phyloP scores from a whole-genome alignment of 163 green algal species.

The Trebouxia gelatinosa region DNA sequence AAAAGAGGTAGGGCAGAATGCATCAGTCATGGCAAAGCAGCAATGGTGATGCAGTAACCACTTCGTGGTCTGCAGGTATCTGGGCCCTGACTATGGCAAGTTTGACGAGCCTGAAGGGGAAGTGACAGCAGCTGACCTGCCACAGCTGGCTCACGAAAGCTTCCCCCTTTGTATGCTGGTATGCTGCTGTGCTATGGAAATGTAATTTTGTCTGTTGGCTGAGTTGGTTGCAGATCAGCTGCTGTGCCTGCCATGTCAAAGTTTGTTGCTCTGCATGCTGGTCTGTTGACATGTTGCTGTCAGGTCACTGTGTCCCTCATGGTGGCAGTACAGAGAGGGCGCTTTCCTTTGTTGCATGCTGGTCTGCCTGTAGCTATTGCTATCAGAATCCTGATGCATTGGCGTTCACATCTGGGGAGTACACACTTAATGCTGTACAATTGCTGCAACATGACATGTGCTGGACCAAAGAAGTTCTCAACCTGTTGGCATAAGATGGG shows the following conservation, averaged over 20 bases:
- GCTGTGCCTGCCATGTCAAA: not conserved
- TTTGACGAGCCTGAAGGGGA: constrained; percentile 37
- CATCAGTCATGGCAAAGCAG: too few relatives aligned
- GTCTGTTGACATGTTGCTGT: not conserved
- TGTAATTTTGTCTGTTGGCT: not conserved
- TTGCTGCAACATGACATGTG: not conserved
- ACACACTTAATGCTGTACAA: not conserved
- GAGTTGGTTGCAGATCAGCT: not conserved
- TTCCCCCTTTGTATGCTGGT: constrained; percentile 95
- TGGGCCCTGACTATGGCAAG: constrained; percentile 61
- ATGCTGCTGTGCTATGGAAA: not conserved
- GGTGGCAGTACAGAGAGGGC: too few relatives aligned
- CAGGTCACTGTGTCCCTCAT: too few relatives aligned
- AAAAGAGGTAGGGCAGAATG: too few relatives aligned
- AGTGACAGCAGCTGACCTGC: constrained; percentile 62
- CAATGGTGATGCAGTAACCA: too few relatives aligned
- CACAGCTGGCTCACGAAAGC: constrained; percentile 61
- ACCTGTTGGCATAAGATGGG: not conserved
- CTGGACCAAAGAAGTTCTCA: not conserved
- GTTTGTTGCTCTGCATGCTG: not conserved
- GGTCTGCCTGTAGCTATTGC: not conserved
- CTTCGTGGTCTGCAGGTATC: constrained; percentile 61
- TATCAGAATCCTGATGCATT: not conserved
- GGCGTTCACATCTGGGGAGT: too few relatives aligned
- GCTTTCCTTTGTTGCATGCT: too few relatives aligned